Evolutionary conservation across 2,329 filamentous ascomycete species (phyloP), one percentile per base, ranked within the genome.

Genomic region (Penicillium sp.): DNA sequence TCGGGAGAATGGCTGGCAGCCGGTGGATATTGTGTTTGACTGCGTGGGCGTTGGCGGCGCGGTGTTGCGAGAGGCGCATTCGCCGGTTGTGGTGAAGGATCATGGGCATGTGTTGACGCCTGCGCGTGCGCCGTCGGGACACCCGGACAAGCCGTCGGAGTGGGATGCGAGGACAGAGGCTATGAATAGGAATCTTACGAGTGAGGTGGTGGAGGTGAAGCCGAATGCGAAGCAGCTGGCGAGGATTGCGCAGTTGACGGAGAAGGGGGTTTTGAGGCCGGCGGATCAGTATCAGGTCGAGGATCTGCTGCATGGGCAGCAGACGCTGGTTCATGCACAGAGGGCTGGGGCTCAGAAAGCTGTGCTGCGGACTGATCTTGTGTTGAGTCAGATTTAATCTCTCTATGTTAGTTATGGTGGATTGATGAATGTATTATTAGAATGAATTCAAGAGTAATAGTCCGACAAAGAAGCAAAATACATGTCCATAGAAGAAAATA

Each of bases 21-120:
- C 73, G 0, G 72, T 75, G 8, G 73, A 77, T 61, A 58, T 77
- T 7, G 71, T 76, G 9, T 59, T 77, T 23, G 74, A 77, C 52
- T 76, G 72, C 55, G 62, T 67, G 12, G 57, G 50, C 11, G 72
- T 71, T 28, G 64, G 64, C 2, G 63, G 64, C 3, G 59, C 66
- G 30, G 67, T 68, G 40, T 68, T 73, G 57, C 64, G 59, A n/a
- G 67, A 72, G 46, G 66, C 66, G 16, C 69, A 73, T 62, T 66
- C 64, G 3, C 61, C 66, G 0, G 54, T 63, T 21, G 66, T 74
- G 5, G 65, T 75, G 12, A 66, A 66, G 45, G 66, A 73, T 45
- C 60, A 64, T 5, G 72, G 72, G 9, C 55, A 63, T 40, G 65
- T 75, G 21, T 47, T 76, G 33, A 73, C 56, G 18, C 65, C 56